Evolutionary conservation across 805 yeast genomes (phyloP), one percentile per base, ranked within the genome.

Genomic region (Yarrowia sp.): DNA sequence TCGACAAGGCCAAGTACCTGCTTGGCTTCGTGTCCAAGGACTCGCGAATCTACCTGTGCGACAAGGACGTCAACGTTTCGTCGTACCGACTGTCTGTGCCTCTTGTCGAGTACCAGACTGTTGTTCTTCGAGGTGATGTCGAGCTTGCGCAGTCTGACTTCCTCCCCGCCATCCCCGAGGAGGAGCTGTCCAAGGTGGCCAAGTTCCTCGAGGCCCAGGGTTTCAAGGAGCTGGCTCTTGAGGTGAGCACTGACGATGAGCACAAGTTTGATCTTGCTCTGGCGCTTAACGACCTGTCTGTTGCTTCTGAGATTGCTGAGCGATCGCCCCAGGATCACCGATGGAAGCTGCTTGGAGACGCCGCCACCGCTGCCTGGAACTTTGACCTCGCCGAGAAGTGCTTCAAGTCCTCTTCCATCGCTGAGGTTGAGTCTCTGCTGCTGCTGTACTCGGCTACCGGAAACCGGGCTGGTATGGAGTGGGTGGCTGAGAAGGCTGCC

Each of bases 131-230:
- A 74, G 98, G 98, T 59, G 98, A 96, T 73, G 78, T 92, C 70
- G 97, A 92, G 68, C 88, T 85, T 69, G 91, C 96, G 8, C 49
- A 66, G 17, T 86, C 84, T 66, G 83, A 82, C 68, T 78, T 89
- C 65, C 77, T 83, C 35, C 83, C 80, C 32, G 82, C 79, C 65
- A 81, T 85, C 67, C 84, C 89, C 22, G 83, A 81, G 61, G 82
- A 86, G 68, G 88, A 86, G 68, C 84, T 83, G 68, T 81, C 86
- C 70, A 91, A 91, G 73, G 85, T 95, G 70, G 87, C 98, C 7
- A 84, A 97, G 73, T 95, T 95, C 79, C 83, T 95, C 71, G 98
- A 96, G 78, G 90, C 92, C 68, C 96, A 92, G 78, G 98, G 96
- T 22, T 88, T 84, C 75, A 82, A 84, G 69, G 88, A 91, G 67